Evolutionary conservation across 1,284 basidiomycete genomes (phyloP).

Genomic region (Ganoderma sinense): DNA sequence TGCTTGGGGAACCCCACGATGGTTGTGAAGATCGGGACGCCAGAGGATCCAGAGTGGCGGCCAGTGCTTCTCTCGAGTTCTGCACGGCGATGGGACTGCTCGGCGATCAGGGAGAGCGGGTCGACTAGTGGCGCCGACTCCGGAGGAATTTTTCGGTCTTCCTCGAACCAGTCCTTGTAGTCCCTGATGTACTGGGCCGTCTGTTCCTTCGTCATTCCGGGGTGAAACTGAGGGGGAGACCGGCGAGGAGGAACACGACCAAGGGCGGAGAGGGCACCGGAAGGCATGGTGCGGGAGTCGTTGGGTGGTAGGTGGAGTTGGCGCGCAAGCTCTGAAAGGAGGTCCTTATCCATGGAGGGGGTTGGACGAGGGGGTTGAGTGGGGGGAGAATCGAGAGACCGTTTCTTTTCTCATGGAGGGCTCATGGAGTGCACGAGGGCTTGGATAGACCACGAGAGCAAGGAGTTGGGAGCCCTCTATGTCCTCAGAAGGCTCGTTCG

Average conservation of each 20-base stretch:
- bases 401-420: conserved; percentile 4
- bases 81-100: conserved; percentile 17
- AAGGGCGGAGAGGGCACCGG: background rate
- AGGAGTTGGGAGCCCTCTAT: background rate
- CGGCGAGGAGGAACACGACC: background rate
- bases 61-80: conserved; percentile 11
- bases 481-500: conserved; percentile 2
- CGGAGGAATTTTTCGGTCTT: conserved; percentile 22
- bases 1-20: conserved; percentile 28
- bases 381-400: background rate
- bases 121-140: conserved; percentile 14
- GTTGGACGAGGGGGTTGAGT: background rate
- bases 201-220: conserved; percentile 13
- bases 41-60: background rate
- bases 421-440: conserved; percentile 13
- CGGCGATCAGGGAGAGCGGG: conserved; percentile 12
- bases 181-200: conserved; percentile 13
- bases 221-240: conserved; percentile 15
- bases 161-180: conserved; percentile 26
- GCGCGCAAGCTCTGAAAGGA: conserved; percentile 10
- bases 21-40: conserved; percentile 21
- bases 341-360: conserved; percentile 16
- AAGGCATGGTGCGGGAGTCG: background rate
- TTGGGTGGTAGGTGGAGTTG: conserved; percentile 4
- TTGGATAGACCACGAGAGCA: conserved; percentile 2